A percentile compares a stretch with the other conserved stretches of the same genome.
Evolutionary conservation across 2,329 filamentous ascomycete species (phyloP).

Genomic region (Epichloe festucae): DNA sequence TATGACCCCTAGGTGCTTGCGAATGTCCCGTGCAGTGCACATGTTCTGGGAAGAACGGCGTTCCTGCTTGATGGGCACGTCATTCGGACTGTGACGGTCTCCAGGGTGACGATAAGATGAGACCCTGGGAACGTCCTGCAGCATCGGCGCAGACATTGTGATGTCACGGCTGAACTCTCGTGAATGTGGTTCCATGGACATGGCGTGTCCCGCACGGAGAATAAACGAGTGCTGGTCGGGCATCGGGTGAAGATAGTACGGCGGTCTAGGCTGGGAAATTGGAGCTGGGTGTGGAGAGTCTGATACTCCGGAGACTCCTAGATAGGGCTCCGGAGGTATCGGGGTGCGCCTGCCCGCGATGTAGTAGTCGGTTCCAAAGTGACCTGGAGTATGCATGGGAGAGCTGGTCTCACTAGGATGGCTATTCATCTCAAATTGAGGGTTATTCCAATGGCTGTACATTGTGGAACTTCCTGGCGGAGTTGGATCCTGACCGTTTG

Average conservation of each 20-base stretch:
- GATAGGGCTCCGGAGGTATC: slow-evolving; percentile 23
- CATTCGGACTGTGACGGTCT: slow-evolving; percentile 14
- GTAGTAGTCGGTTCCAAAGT: slow-evolving; percentile 24
- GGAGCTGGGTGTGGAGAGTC: slow-evolving; percentile 15
- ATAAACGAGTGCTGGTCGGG: slow-evolving; percentile 16
- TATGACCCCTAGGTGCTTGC: slow-evolving; percentile 10
- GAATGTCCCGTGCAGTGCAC: slow-evolving; percentile 2
- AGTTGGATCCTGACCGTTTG: slow-evolving; percentile 31
- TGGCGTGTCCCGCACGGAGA: slow-evolving; percentile 10
- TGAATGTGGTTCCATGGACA: slow-evolving; percentile 14
- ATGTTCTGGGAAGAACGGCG: slow-evolving; percentile 1
- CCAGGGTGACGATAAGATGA: slow-evolving; percentile 11
- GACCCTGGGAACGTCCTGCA: slow-evolving; percentile 12
- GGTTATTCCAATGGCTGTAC: slow-evolving; percentile 26
- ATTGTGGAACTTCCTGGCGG: slow-evolving; percentile 35
- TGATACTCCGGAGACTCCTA: slow-evolving; percentile 24
- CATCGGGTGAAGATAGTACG: slow-evolving; percentile 18
- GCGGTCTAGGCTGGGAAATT: slow-evolving; percentile 10
- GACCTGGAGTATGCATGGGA: slow-evolving; percentile 29
- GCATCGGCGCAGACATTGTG: slow-evolving; percentile 8
- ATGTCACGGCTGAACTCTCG: slow-evolving; percentile 12
- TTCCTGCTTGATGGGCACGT: slow-evolving; percentile 1
- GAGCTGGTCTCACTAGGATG: slow-evolving; percentile 30
- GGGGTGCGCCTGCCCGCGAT: slow-evolving; percentile 27
- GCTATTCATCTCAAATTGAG: slow-evolving; percentile 27